phyloP scores from a whole-genome alignment of 345 rosid genomes.

The Salix caprea region DNA sequence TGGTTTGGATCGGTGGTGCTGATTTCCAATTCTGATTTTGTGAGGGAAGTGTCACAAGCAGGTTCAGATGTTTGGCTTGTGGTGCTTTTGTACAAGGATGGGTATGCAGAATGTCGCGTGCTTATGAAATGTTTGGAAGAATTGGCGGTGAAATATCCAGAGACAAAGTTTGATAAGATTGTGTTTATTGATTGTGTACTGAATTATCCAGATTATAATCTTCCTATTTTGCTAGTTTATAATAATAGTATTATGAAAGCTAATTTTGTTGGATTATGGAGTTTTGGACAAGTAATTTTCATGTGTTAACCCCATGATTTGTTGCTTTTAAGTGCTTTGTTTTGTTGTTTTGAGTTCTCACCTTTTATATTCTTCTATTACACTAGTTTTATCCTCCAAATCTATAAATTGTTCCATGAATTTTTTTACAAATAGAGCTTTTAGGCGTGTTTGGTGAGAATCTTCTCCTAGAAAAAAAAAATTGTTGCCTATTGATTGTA shows the following conservation, averaged over 20 bases:
- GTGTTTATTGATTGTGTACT: constrained; percentile 95
- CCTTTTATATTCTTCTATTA: too few relatives aligned
- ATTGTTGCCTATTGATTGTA: not conserved
- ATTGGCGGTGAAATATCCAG: constrained; percentile 73
- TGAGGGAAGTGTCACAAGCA: constrained; percentile 88
- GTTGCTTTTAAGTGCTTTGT: not conserved
- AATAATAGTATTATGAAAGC: constrained; percentile 83
- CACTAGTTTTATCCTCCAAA: too few relatives aligned
- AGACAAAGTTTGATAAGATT: constrained; percentile 88
- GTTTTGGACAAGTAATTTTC: constrained; percentile 62
- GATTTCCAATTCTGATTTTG: constrained; percentile 82
- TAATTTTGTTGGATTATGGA: constrained; percentile 65
- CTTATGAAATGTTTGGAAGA: constrained; percentile 78
- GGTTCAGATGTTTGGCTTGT: constrained; percentile 92
- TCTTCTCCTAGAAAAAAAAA: not conserved
- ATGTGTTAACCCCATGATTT: not conserved
- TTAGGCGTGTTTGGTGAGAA: not conserved
- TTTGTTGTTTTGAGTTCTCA: not conserved
- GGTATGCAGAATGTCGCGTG: constrained; percentile 79
- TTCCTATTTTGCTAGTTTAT: constrained; percentile 84
- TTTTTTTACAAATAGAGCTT: too few relatives aligned
- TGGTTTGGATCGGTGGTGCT: constrained; percentile 78
- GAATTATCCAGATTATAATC: constrained; percentile 79
- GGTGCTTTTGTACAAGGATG: constrained; percentile 86
- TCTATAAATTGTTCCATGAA: too few relatives aligned